phyloP scores from a whole-genome alignment of 768 basidiomycete genomes.

The Leccinellum albellum region DNA sequence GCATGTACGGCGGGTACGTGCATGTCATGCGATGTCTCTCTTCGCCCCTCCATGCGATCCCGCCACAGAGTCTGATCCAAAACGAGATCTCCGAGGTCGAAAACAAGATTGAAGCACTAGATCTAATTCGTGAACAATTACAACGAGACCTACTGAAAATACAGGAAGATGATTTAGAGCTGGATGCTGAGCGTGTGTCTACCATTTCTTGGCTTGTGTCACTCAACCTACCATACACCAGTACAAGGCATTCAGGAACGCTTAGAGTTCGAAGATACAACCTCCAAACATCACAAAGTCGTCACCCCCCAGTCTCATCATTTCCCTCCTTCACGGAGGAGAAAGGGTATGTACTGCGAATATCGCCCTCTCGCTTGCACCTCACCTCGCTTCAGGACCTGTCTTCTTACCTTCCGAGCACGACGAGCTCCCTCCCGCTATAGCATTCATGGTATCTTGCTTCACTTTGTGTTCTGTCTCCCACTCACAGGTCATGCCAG shows the following conservation, averaged over 20 bases:
- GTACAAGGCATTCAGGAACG: slow-evolving; percentile 90
- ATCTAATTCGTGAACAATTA: slow-evolving; percentile 73
- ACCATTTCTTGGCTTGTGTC: not conserved
- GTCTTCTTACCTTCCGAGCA: slow-evolving; percentile 97
- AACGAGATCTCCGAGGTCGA: slow-evolving; percentile 88
- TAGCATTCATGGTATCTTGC: slow-evolving; percentile 88
- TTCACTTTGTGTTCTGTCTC: not conserved
- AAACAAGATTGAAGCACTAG: slow-evolving; percentile 82
- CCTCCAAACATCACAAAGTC: slow-evolving; percentile 26
- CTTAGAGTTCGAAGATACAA: slow-evolving; percentile 62
- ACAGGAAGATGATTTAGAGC: slow-evolving; percentile 92
- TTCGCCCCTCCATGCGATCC: slow-evolving; percentile 4
- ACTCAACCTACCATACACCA: slow-evolving; percentile 29
- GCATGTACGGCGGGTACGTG: slow-evolving; percentile 72
- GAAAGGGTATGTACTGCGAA: slow-evolving; percentile 23
- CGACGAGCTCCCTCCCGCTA: slow-evolving; percentile 86
- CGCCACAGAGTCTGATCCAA: slow-evolving; percentile 70
- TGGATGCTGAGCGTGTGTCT: slow-evolving; percentile 90
- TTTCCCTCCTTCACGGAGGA: slow-evolving; percentile 30
- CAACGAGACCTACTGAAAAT: slow-evolving; percentile 80
- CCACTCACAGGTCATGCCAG: slow-evolving; percentile 38
- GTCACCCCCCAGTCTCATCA: slow-evolving; percentile 9
- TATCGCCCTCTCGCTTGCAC: not conserved
- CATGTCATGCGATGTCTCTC: slow-evolving; percentile 2
- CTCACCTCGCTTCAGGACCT: slow-evolving; percentile 53